Percentiles rank a stretch among this genome's conserved stretches.
phyloP scores from a whole-genome alignment of 768 basidiomycete species.

The Leucosporidium creatinivorum region DNA sequence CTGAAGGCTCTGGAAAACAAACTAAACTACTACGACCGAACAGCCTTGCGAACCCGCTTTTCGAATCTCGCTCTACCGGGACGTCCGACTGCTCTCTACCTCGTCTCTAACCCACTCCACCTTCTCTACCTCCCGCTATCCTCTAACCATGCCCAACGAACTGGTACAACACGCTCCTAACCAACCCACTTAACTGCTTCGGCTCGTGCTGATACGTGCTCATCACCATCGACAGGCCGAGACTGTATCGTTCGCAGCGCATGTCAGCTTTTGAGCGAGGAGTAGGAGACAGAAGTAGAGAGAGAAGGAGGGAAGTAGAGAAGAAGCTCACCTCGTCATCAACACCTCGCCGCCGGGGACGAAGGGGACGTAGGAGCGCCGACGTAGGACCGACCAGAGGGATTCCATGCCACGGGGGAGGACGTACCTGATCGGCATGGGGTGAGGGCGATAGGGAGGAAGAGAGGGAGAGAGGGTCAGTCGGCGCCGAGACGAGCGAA shows the following conservation, averaged over 20 bases:
- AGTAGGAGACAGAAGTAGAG: too few species aligned
- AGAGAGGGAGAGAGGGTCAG: background rate
- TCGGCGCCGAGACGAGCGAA: too few species aligned
- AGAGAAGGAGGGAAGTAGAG: background rate
- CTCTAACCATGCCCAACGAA: constrained; percentile 62
- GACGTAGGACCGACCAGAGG: constrained; percentile 71
- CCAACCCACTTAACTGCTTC: constrained; percentile 70
- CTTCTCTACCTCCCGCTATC: too few species aligned
- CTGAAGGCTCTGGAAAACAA: too few species aligned
- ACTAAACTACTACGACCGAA: too few species aligned
- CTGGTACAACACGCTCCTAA: constrained; percentile 74
- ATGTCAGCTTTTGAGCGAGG: too few species aligned
- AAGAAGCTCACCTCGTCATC: constrained; percentile 18
- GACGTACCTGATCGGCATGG: constrained; percentile 33
- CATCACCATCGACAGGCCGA: constrained; percentile 91
- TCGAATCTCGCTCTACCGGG: too few species aligned
- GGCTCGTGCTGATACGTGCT: constrained; percentile 80
- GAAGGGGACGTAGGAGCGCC: constrained; percentile 60
- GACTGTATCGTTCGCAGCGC: constrained; percentile 58
- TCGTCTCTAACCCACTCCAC: too few species aligned
- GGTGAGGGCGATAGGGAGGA: background rate
- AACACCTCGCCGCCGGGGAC: constrained; percentile 43
- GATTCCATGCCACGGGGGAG: constrained; percentile 85
- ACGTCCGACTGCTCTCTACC: too few species aligned
- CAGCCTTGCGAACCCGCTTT: too few species aligned